Evolutionary conservation across 1,284 basidiomycete species (phyloP).

Genomic region (Xanthoconium separans): DNA sequence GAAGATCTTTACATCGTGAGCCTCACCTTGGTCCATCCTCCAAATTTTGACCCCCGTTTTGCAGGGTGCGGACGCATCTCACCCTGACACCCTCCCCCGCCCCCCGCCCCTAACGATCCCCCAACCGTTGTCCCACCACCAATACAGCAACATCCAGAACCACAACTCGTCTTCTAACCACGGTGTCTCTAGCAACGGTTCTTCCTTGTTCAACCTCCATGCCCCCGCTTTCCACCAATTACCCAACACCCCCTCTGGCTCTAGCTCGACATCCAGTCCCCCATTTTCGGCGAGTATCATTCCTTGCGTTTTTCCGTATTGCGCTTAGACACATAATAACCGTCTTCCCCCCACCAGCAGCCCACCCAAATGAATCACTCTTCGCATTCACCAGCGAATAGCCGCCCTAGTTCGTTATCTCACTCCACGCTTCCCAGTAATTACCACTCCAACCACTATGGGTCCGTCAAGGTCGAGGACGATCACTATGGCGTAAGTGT

Average conservation of each 20-base stretch:
- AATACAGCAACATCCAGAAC: constrained; percentile 28
- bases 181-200: constrained; percentile 32
- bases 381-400: constrained; percentile 46
- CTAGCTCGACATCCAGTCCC: constrained; percentile 70
- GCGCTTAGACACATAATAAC: constrained; percentile 43
- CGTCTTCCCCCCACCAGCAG: constrained; percentile 46
- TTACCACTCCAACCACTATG: constrained; percentile 41
- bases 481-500: constrained; percentile 56
- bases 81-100: constrained; percentile 42
- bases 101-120: constrained; percentile 65
- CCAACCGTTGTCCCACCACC: constrained; percentile 41
- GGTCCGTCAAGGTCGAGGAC: constrained; percentile 63
- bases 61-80: constrained; percentile 26
- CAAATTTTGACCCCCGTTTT: not conserved
- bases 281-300: constrained; percentile 78
- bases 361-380: constrained; percentile 58
- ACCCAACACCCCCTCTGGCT: constrained; percentile 68
- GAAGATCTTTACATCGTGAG: constrained; percentile 61
- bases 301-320: constrained; percentile 32
- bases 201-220: constrained; percentile 50
- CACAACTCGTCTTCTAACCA: constrained; percentile 36
- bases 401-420: constrained; percentile 39
- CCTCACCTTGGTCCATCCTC: not conserved
- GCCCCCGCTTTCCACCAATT: constrained; percentile 53
- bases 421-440: constrained; percentile 31